Base-by-base conservation (phyloP, 2,329 filamentous ascomycete genomes). In the Coniochaeta ligniaria region DNA sequence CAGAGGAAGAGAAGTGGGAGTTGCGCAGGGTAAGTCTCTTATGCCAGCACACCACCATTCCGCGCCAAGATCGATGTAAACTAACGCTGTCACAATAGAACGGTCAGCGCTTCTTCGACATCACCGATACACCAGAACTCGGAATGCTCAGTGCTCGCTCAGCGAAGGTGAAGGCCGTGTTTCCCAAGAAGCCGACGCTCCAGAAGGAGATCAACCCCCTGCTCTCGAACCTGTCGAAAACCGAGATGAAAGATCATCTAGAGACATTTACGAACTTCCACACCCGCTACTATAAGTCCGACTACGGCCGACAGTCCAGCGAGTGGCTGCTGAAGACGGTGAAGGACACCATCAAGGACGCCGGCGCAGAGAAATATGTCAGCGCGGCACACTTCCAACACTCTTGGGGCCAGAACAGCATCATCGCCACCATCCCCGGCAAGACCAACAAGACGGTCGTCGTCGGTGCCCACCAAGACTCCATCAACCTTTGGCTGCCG, bases 1-100 rank as follows among this genome's bases (percentile, higher is more conserved):
- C 91, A 0, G 94, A 98, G 69, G 91, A 96, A 38, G 87, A 97
- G 78, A 99, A 98, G 76, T 97, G 94, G 92, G 87, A 88, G 74
- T 78, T 98, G 65, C 88, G 90, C 70, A 83, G 92, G 67, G 92
- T 96, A 82, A 61, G 85, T 76, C 50, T 59, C 5, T 9, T 7
- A 31, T 31, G 22, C 45, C 17, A 2, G 17, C 41, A 2, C 43
- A 33, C 31, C 7, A 52, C 9, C 22, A 33, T 8, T 20, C 3
- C 47, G 28, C 9, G 12, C 9, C 11, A 11, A n/a, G 5, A 38
- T 57, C 31, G 38, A n/a, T n/a, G 35, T 57, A 6, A 22, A 69
- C 60, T 60, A 17, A 36, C 33, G 16, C 17, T n/a, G 17, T 60
- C 50, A 28, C 47, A n/a, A 43, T 68, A 96, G 91, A 83, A 90